Percentiles rank a stretch among this genome's conserved stretches.
Evolutionary conservation across 176 grass and related monocot genomes (phyloP).

Genomic region (Bolboschoenus planiculmis): DNA sequence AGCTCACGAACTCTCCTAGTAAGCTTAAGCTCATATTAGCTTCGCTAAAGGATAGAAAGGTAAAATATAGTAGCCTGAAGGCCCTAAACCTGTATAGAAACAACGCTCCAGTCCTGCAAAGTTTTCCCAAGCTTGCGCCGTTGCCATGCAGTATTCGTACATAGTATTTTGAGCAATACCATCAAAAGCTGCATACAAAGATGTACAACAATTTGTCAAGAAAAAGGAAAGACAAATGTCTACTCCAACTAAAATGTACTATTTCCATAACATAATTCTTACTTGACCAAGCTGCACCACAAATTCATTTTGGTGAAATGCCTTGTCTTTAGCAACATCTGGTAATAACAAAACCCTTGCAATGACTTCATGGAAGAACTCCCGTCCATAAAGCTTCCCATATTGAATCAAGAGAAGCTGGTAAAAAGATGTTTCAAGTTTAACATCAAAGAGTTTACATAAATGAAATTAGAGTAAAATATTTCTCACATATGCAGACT

Average conservation of each 20-base stretch:
- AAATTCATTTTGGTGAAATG: slow-evolving; percentile 94
- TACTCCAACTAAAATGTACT: slow-evolving; percentile 9
- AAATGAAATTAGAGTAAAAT: neutral
- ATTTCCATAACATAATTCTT: slow-evolving; percentile 29
- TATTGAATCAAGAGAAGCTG: slow-evolving; percentile 85
- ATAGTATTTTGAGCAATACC: slow-evolving; percentile 89
- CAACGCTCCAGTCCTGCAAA: slow-evolving; percentile 91
- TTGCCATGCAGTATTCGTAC: slow-evolving; percentile 96
- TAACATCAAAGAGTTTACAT: slow-evolving; percentile 18
- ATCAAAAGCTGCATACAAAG: slow-evolving; percentile 53
- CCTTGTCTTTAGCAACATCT: slow-evolving; percentile 69
- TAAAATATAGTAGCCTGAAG: neutral
- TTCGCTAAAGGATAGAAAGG: neutral
- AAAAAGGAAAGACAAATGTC: slow-evolving; percentile 13
- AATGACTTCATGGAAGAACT: slow-evolving; percentile 78
- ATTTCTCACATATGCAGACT: neutral
- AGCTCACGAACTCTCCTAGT: neutral
- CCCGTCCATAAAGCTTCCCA: slow-evolving; percentile 72
- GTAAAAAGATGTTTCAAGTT: slow-evolving; percentile 8
- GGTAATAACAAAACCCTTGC: slow-evolving; percentile 75
- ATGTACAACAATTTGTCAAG: slow-evolving; percentile 25
- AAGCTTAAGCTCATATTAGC: neutral
- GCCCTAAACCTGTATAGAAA: slow-evolving; percentile 75
- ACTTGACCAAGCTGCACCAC: slow-evolving; percentile 92
- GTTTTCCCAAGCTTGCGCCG: slow-evolving; percentile 95